These are phyloP conservation scores for Sanghuangporus baumii DNA, from an alignment of 1,284 basidiomycete species.

Conservation along the genomic window DNA sequence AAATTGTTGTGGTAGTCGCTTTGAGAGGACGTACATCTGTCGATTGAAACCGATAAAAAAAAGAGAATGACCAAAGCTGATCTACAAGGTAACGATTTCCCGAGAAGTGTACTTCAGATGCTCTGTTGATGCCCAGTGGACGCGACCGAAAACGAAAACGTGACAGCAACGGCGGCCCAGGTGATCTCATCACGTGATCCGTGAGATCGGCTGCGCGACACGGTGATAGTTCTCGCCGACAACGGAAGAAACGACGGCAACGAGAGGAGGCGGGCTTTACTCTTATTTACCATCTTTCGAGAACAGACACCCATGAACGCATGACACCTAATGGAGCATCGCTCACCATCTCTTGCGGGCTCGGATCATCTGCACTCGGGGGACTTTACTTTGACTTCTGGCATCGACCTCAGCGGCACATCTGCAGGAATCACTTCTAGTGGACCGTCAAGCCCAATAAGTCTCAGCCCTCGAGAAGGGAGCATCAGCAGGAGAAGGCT, in stretches of 20 bases:
- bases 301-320: not conserved
- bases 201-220: not conserved
- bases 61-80: too few species aligned
- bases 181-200: too few species aligned
- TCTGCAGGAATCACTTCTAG: slow-evolving; percentile 24
- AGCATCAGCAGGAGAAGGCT: slow-evolving; percentile 16
- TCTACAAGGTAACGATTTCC: too few species aligned
- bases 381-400: slow-evolving; percentile 45
- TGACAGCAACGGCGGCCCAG: too few species aligned
- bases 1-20: too few species aligned
- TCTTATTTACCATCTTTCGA: not conserved
- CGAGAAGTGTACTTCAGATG: not conserved
- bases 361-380: not conserved
- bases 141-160: too few species aligned
- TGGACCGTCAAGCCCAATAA: slow-evolving; percentile 10
- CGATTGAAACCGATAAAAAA: too few species aligned
- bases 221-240: not conserved
- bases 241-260: not conserved
- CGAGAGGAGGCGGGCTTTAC: not conserved
- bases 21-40: too few species aligned
- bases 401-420: slow-evolving; percentile 46
- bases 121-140: too few species aligned
- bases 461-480: slow-evolving; percentile 10
- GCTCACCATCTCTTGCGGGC: not conserved
- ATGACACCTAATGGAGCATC: not conserved